phyloP scores from a whole-genome alignment of 441 rosid genomes.

The Viola pubescens region DNA sequence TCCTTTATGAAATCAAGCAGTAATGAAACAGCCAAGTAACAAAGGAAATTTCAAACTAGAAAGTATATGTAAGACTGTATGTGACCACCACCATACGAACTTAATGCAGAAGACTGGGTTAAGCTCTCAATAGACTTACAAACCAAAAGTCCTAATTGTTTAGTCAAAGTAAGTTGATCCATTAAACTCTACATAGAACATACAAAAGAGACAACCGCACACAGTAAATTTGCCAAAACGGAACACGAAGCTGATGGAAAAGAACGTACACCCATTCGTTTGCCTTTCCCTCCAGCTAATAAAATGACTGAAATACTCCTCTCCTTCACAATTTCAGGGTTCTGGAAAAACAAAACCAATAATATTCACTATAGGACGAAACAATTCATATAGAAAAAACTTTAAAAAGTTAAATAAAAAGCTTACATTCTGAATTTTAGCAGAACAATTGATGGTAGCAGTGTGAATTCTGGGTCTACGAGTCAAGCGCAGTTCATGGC shows the following conservation, averaged over 20 bases:
- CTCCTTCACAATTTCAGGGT: constrained; percentile 39
- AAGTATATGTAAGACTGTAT: neutral
- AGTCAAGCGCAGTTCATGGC: constrained; percentile 5
- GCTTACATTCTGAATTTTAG: constrained; percentile 12
- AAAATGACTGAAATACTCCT: constrained; percentile 81
- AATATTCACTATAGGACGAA: neutral
- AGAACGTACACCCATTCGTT: constrained; percentile 80
- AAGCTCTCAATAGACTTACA: neutral
- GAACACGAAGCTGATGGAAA: neutral
- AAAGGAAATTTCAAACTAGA: neutral
- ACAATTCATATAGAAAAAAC: neutral
- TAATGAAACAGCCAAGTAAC: neutral
- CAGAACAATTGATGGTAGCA: constrained; percentile 7
- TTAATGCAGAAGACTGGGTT: neutral
- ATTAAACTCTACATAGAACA: no score
- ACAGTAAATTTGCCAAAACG: neutral
- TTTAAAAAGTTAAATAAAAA: neutral
- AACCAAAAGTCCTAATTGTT: neutral
- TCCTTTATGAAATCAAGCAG: neutral
- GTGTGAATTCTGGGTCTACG: constrained; percentile 12
- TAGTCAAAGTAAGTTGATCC: neutral
- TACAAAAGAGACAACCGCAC: no score
- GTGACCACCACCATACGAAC: neutral
- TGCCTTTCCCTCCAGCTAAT: constrained; percentile 91
- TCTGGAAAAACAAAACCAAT: constrained; percentile 22